Evolutionary conservation across 140 eudicot genomes (phyloP), one percentile per base, ranked within the genome.

Genomic region (Oenanthe javanica): DNA sequence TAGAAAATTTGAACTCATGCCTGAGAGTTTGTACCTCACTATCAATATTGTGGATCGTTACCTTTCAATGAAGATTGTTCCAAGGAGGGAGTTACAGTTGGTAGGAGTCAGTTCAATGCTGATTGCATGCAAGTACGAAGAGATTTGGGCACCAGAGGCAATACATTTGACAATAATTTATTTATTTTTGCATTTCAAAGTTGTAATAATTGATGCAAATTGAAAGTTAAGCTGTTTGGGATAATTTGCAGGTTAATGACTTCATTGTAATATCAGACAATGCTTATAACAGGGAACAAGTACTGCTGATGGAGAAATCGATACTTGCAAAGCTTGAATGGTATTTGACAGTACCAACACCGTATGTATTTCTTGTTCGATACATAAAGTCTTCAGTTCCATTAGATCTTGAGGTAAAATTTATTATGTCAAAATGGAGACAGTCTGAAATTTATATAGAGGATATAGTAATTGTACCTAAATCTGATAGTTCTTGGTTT

Each of bases 341-440:
- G 98, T 87, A 88, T 43, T 77, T 94, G 61, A 94, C 97, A 0
- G 94, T 94, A 21, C 97, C 98, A 13, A 94, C 98, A 54, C 98
- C 98, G 15, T 93, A 93, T 71, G 97, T 93, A 52, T 93, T 93
- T 76, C 88, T 90, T 5, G 85, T 87, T 79, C 87, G 98, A 19
- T 93, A 83, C 81, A 83, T 88, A 4, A 93, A 93, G 81, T 97
- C 98, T 57, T 88, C 97, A 0, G 59, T 87, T 64, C 96, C 96
- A n/a, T 79, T 87, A 27, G 97, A 91, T 78, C 74, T 13, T 13
- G 96, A 91, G 93, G 96, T 57, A 47, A 1, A 10, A n/a, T 11
- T 1, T 38, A 77, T 78, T 2, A 21, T 47, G 38, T 15, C 13
- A 0, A 21, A 31, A 40, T 23, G 54, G 49, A 19, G 31, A 4